A percentile compares a stretch with the other conserved stretches of the same genome.
Evolutionary conservation across 2,329 filamentous ascomycete species (phyloP).

Genomic region (Xylariaceae sp.): DNA sequence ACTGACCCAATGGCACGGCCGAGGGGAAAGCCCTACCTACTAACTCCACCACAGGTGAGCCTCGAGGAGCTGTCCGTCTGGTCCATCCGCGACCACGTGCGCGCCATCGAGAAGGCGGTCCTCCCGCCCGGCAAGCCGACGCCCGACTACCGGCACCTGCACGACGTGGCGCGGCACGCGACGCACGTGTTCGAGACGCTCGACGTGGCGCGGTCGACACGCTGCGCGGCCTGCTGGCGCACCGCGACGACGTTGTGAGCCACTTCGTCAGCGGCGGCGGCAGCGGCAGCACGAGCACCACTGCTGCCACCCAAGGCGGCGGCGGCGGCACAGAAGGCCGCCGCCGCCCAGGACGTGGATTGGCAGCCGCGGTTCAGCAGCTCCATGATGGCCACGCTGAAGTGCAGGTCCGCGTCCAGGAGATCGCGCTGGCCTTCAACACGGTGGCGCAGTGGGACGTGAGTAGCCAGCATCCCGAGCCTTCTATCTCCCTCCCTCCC

Average conservation of each 20-base stretch:
- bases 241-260: constrained; percentile 20
- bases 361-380: constrained; percentile 26
- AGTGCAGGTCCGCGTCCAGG: constrained; percentile 30
- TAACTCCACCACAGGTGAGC: no score
- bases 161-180: constrained; percentile 35
- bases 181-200: constrained; percentile 38
- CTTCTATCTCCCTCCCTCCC: no score
- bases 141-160: constrained; percentile 28
- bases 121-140: constrained; percentile 12
- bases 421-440: constrained; percentile 45
- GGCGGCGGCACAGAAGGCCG: background rate
- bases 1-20: no score
- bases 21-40: no score
- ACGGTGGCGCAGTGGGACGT: constrained; percentile 34
- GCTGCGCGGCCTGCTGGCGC: constrained; percentile 22
- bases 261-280: no score
- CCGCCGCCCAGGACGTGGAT: constrained; percentile 16
- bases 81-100: constrained; percentile 28
- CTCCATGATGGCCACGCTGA: constrained; percentile 27
- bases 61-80: constrained; percentile 32
- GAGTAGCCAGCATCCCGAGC: no score
- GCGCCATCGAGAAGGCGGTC: constrained; percentile 23
- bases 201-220: constrained; percentile 25
- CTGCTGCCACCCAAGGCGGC: no score
- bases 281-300: no score